phyloP scores from a whole-genome alignment of 495 filamentous ascomycete species.

The Halenospora varia region DNA sequence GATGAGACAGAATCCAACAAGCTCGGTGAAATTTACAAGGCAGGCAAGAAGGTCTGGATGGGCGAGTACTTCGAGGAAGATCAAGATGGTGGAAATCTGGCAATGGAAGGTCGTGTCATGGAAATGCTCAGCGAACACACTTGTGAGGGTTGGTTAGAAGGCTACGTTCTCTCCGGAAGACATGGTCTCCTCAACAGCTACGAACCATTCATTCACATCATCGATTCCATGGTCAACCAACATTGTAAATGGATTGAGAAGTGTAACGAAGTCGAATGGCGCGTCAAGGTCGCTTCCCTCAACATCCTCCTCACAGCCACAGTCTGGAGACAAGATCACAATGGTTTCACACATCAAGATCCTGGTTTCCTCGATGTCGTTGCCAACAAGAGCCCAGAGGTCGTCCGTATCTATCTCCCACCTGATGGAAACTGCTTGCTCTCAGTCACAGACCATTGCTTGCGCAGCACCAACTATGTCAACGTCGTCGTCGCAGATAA shows the following conservation, averaged over 20 bases:
- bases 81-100: constrained; percentile 62
- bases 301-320: constrained; percentile 73
- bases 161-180: constrained; percentile 64
- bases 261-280: constrained; percentile 67
- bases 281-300: constrained; percentile 60
- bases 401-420: constrained; percentile 73
- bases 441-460: constrained; percentile 63
- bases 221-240: constrained; percentile 77
- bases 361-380: constrained; percentile 73
- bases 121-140: constrained; percentile 76
- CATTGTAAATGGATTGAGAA: constrained; percentile 82
- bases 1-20: constrained; percentile 79
- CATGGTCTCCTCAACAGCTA: constrained; percentile 74
- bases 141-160: constrained; percentile 73
- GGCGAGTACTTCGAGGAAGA: constrained; percentile 72
- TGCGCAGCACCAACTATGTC: constrained; percentile 67
- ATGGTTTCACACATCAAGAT: constrained; percentile 76
- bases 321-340: constrained; percentile 76
- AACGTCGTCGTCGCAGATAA: constrained; percentile 76
- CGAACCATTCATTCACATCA: constrained; percentile 74
- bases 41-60: constrained; percentile 73
- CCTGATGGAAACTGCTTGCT: constrained; percentile 72
- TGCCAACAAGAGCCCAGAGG: constrained; percentile 69
- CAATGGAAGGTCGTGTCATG: constrained; percentile 63
- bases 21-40: constrained; percentile 60